Base-by-base conservation (phyloP, 2,329 filamentous ascomycete species). In the Fusarium paranaense region DNA sequence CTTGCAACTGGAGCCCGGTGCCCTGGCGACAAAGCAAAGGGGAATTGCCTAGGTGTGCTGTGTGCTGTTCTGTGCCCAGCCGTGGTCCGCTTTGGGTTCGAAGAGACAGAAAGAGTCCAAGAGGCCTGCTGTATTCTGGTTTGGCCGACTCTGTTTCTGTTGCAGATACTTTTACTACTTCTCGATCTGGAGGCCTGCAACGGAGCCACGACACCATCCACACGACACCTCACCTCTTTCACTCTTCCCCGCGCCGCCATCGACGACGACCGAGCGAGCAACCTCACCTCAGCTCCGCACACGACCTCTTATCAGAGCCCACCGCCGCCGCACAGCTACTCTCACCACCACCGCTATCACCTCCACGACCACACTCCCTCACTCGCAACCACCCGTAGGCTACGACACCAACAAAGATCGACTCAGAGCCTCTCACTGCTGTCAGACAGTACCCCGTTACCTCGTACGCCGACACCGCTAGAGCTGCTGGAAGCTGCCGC, bases 21-120 rank as follows among this genome's bases (percentile, higher is more conserved):
- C 69, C 73, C 72, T 75, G 72, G 64, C 70, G 73, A 76, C 73
- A 78, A 78, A 78, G 75, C 67, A 66, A 74, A 74, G 67, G 45
- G 65, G 63, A 58, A 60, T 72, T 69, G 69, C 60, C 66, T 38
- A 38, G 54, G 18, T 16, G 27, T 47, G 42, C 25, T 10, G 40
- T 61, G 45, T 67, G 60, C 69, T 63, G 45, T 52, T 61, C 67
- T 68, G 32, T 62, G 64, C 61, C 67, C 56, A 69, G 69, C 66
- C 66, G 73, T 65, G 60, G 64, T 69, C 67, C 61, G 57, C 56
- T 60, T 45, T 50, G 32, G 56, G 42, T 65, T 59, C 42, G 54
- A 27, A 66, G 47, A 33, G 57, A 67, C 20, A 37, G 33, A 22
- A 64, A 25, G 32, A 25, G 52, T 33, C 52, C 52, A 54, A 68